Percentiles rank a stretch among this genome's conserved stretches.
phyloP scores from a whole-genome alignment of 352 stramenopile genomes.

The Hyaloperonospora brassicae region DNA sequence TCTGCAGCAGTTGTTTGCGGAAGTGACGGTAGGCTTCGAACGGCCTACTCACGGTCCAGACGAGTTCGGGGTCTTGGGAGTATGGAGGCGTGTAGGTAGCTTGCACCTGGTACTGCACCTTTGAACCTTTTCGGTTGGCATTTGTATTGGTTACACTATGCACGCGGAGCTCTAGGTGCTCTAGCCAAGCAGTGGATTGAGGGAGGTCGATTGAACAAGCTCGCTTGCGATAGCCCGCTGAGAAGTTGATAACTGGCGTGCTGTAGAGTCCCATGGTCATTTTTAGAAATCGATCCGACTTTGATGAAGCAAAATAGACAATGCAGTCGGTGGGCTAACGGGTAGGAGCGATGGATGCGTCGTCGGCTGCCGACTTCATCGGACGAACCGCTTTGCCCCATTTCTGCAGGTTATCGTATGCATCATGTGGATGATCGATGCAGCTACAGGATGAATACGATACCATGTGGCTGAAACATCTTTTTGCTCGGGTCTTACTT shows the following conservation, averaged over 20 bases:
- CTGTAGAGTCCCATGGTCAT: constrained; percentile 11
- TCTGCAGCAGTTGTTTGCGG: constrained; percentile 25
- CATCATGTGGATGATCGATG: no score
- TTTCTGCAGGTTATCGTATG: no score
- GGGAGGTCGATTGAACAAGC: constrained; percentile 25
- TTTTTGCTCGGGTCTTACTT: no score
- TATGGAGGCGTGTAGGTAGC: constrained; percentile 19
- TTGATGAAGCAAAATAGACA: constrained; percentile 11
- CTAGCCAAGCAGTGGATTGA: constrained; percentile 26
- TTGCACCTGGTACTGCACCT: constrained; percentile 23
- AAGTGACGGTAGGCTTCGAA: constrained; percentile 43
- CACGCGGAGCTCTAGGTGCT: constrained; percentile 23
- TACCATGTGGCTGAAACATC: no score
- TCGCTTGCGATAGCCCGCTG: constrained; percentile 22
- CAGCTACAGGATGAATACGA: no score
- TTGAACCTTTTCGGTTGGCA: background rate
- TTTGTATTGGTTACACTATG: constrained; percentile 5
- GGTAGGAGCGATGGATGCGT: no score
- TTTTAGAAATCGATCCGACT: constrained; percentile 5
- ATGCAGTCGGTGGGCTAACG: constrained; percentile 6
- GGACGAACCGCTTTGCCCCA: no score
- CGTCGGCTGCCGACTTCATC: no score
- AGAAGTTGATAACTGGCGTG: constrained; percentile 25
- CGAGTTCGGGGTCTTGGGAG: constrained; percentile 13
- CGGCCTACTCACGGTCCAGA: constrained; percentile 20